Conservation (phyloP, 106 monocot species). For the Dioscorea alata region DNA sequence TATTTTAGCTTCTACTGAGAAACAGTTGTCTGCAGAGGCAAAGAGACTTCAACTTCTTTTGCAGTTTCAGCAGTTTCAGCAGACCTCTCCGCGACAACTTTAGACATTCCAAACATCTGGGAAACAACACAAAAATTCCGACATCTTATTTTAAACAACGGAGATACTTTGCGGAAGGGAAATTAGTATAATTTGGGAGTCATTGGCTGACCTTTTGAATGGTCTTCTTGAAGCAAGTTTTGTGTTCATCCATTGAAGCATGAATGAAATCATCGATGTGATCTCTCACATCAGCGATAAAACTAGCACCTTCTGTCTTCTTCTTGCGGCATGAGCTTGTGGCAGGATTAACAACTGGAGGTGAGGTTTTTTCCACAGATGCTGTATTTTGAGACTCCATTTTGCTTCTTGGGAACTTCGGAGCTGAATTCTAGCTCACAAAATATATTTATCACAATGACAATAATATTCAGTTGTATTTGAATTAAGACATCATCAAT, state of each 20-base stretch:
- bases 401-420: background rate
- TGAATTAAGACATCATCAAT: too few species aligned
- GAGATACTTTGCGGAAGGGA: background rate
- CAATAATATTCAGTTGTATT: too few species aligned
- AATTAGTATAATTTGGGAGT: background rate
- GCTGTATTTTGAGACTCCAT: conserved; percentile 19
- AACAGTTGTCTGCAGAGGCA: conserved; percentile 45
- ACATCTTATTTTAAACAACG: background rate
- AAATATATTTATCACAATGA: too few species aligned
- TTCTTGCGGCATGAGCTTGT: conserved; percentile 50
- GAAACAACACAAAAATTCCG: background rate
- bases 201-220: conserved; percentile 20
- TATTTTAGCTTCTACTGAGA: conserved; percentile 9
- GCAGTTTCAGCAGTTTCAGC: background rate
- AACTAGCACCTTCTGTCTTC: conserved; percentile 42
- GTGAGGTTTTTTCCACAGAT: background rate
- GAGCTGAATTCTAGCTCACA: too few species aligned
- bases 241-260: conserved; percentile 49
- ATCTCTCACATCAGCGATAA: conserved; percentile 31
- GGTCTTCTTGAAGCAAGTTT: conserved; percentile 40
- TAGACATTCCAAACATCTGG: conserved; percentile 71
- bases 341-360: conserved; percentile 13
- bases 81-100: conserved; percentile 29
- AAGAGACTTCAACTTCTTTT: conserved; percentile 34
- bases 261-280: conserved; percentile 45